phyloP scores from a whole-genome alignment of 129 eudicot species.

The Escallonia herrerae region DNA sequence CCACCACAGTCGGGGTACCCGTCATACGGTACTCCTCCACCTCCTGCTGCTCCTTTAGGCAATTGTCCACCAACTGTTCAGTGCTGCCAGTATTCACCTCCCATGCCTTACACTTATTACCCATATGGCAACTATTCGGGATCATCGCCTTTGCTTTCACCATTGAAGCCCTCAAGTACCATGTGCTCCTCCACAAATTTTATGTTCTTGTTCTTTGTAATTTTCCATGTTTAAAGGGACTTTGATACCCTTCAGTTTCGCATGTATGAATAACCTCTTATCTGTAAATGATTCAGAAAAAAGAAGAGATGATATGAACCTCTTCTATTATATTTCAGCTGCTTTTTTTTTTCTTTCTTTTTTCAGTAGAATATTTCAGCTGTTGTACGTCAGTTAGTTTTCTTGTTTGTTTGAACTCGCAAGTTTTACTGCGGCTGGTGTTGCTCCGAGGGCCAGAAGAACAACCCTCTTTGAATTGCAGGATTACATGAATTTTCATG shows the following conservation, averaged over 20 bases:
- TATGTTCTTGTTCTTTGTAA: slow-evolving; percentile 9
- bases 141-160: slow-evolving; percentile 13
- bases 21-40: slow-evolving; percentile 35
- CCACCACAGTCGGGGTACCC: slow-evolving; percentile 14
- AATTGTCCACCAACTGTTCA: slow-evolving; percentile 35
- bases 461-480: too few species aligned
- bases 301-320: neutral
- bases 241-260: neutral
- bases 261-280: neutral
- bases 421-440: too few species aligned
- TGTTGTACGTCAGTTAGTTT: too few species aligned
- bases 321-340: too few species aligned
- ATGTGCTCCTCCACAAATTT: slow-evolving; percentile 5
- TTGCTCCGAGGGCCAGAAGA: too few species aligned
- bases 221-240: slow-evolving; percentile 15
- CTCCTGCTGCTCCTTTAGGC: slow-evolving; percentile 11
- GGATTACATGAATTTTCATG: too few species aligned
- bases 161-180: neutral
- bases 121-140: slow-evolving; percentile 21
- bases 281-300: neutral
- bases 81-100: slow-evolving; percentile 39
- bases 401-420: too few species aligned
- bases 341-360: too few species aligned
- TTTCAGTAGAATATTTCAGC: too few species aligned
- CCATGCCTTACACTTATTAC: slow-evolving; percentile 36